These are phyloP conservation scores for Davidsoniella australis DNA, from an alignment of 2,329 filamentous ascomycete genomes.

Conservation along the genomic window DNA sequence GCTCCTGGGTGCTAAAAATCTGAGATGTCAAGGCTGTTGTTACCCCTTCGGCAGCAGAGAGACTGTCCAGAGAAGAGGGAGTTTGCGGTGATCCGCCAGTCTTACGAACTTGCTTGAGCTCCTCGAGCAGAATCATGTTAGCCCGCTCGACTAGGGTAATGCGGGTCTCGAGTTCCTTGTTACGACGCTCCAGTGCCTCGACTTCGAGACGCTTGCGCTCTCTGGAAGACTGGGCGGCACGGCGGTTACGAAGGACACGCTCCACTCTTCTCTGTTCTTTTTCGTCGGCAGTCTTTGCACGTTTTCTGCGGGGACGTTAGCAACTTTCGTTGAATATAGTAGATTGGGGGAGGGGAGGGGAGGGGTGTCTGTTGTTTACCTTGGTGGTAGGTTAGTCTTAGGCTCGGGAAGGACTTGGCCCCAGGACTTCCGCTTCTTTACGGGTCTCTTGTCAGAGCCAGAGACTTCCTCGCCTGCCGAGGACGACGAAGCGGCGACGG, in stretches of 20 bases:
- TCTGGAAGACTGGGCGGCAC: conserved; percentile 87
- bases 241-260: conserved; percentile 87
- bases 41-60: conserved; percentile 28
- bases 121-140: conserved; percentile 30
- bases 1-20: conserved; percentile 31
- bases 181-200: conserved; percentile 65
- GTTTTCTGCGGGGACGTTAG: conserved; percentile 44
- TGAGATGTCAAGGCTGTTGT: conserved; percentile 35
- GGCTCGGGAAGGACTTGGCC: conserved; percentile 91
- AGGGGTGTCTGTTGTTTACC: conserved; percentile 48
- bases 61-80: conserved; percentile 25
- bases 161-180: conserved; percentile 50
- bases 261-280: conserved; percentile 97
- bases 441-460: conserved; percentile 46
- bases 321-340: neutral
- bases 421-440: conserved; percentile 97
- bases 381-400: conserved; percentile 86
- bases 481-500: conserved; percentile 12
- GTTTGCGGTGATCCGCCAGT: conserved; percentile 25
- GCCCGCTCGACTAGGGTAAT: conserved; percentile 42
- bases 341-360: neutral
- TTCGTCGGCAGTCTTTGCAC: conserved; percentile 95
- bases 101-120: conserved; percentile 31
- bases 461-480: conserved; percentile 14
- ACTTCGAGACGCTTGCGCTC: conserved; percentile 83